These are phyloP conservation scores for Annulohypoxylon nitens DNA, from an alignment of 495 filamentous ascomycete genomes.

Conservation along the genomic window DNA sequence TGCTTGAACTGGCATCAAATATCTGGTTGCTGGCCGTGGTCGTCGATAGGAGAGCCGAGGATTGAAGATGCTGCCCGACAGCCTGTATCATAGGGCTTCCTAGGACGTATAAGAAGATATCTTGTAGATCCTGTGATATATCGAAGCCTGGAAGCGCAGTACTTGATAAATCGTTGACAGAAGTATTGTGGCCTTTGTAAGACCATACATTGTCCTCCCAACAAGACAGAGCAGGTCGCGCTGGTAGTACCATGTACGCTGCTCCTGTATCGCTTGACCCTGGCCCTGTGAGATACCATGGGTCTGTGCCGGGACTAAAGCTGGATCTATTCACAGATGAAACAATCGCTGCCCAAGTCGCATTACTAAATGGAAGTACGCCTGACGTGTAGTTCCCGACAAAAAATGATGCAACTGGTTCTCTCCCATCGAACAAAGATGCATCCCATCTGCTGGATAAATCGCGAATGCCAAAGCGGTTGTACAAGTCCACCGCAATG, in stretches of 20 bases:
- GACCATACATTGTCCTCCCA: conserved; percentile 54
- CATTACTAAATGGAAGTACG: conserved; percentile 37
- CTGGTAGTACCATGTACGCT: conserved; percentile 32
- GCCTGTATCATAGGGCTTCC: conserved; percentile 42
- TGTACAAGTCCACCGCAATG: conserved; percentile 33
- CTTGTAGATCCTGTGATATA: conserved; percentile 34
- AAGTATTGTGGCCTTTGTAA: conserved; percentile 42
- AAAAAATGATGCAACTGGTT: conserved; percentile 33
- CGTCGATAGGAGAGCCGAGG: conserved; percentile 49
- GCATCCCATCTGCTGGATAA: not conserved
- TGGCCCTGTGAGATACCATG: conserved; percentile 52
- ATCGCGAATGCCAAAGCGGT: conserved; percentile 21
- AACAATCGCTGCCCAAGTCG: conserved; percentile 48
- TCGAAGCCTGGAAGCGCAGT: conserved; percentile 34
- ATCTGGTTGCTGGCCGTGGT: conserved; percentile 38
- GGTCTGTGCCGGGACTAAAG: conserved; percentile 50
- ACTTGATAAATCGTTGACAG: conserved; percentile 35
- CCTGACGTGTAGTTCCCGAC: not conserved
- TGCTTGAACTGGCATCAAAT: conserved; percentile 52
- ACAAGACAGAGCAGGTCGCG: conserved; percentile 52
- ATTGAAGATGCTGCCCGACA: conserved; percentile 45
- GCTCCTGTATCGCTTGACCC: conserved; percentile 2
- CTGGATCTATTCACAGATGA: conserved; percentile 52
- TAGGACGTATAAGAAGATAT: conserved; percentile 39
- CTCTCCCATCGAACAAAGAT: conserved; percentile 35